These are phyloP conservation scores for Didymella arachidicola DNA, from an alignment of 2,329 filamentous ascomycete genomes.

Conservation along the genomic window DNA sequence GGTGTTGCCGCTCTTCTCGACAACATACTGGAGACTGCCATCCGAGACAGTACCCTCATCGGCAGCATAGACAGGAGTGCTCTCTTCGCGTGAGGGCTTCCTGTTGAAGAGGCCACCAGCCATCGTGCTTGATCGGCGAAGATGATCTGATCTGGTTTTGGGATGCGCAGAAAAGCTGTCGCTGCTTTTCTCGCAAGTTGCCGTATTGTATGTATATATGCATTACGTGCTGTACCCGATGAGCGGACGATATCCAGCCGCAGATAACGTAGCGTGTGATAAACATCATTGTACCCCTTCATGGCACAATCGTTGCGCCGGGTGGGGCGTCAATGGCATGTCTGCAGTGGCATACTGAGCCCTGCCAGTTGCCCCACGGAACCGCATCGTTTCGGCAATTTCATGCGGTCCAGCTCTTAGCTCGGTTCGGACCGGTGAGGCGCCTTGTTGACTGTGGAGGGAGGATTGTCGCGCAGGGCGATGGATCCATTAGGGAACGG, in stretches of 20 bases:
- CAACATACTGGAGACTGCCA: constrained; percentile 55
- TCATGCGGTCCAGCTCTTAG: background rate
- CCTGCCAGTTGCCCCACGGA: constrained; percentile 6
- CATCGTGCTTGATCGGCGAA: constrained; percentile 7
- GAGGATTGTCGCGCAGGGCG: background rate
- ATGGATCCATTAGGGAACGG: background rate
- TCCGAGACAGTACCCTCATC: constrained; percentile 36
- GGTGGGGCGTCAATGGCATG: constrained; percentile 3
- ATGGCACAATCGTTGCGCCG: constrained; percentile 20
- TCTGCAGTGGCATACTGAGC: constrained; percentile 1
- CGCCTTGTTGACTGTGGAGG: constrained; percentile 5
- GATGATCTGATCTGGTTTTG: background rate
- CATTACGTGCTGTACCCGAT: background rate
- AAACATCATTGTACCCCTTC: constrained; percentile 14
- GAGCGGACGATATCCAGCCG: background rate
- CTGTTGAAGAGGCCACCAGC: constrained; percentile 9
- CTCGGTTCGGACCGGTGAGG: constrained; percentile 9
- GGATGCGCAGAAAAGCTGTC: background rate
- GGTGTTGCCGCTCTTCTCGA: constrained; percentile 59
- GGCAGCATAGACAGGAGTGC: background rate
- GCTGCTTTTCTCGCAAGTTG: background rate
- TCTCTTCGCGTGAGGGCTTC: background rate
- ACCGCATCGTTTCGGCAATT: constrained; percentile 1
- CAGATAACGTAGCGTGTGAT: background rate
- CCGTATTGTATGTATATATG: constrained; percentile 3